phyloP scores from a whole-genome alignment of 352 stramenopile genomes.

The Phytophthora pinifolia region DNA sequence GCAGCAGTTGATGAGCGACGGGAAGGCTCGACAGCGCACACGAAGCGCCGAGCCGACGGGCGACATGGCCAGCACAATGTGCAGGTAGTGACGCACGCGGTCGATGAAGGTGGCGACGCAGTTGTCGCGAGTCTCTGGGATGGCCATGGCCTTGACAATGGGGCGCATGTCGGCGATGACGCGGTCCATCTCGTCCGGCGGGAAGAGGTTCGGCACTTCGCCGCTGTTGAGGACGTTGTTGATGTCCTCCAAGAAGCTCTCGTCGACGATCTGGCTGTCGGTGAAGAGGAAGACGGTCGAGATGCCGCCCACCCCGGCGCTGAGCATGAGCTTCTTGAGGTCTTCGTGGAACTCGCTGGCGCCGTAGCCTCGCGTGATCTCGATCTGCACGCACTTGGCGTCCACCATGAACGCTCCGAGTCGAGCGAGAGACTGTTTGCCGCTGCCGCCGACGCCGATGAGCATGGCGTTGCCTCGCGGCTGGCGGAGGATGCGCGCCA shows the following conservation, averaged over 20 bases:
- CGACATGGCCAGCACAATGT: constrained; percentile 95
- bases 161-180: constrained; percentile 93
- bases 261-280: constrained; percentile 94
- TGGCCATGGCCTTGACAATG: constrained; percentile 83
- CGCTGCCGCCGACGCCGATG: constrained; percentile 93
- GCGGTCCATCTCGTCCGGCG: constrained; percentile 92
- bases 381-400: constrained; percentile 91
- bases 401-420: constrained; percentile 92
- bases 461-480: constrained; percentile 95
- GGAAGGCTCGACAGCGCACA: constrained; percentile 92
- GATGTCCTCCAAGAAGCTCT: constrained; percentile 96
- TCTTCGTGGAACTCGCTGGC: constrained; percentile 92
- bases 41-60: constrained; percentile 92
- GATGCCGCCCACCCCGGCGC: constrained; percentile 81
- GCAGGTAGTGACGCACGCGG: constrained; percentile 91
- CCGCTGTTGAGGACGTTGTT: constrained; percentile 97
- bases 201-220: constrained; percentile 95
- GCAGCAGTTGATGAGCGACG: constrained; percentile 95
- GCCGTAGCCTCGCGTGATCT: constrained; percentile 92
- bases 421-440: constrained; percentile 92
- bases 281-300: constrained; percentile 94
- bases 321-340: constrained; percentile 94
- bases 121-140: constrained; percentile 92
- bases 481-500: constrained; percentile 91
- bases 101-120: constrained; percentile 90